Evolutionary conservation across 495 filamentous ascomycete species (phyloP).

Genomic region (Aspergillus diversus): DNA sequence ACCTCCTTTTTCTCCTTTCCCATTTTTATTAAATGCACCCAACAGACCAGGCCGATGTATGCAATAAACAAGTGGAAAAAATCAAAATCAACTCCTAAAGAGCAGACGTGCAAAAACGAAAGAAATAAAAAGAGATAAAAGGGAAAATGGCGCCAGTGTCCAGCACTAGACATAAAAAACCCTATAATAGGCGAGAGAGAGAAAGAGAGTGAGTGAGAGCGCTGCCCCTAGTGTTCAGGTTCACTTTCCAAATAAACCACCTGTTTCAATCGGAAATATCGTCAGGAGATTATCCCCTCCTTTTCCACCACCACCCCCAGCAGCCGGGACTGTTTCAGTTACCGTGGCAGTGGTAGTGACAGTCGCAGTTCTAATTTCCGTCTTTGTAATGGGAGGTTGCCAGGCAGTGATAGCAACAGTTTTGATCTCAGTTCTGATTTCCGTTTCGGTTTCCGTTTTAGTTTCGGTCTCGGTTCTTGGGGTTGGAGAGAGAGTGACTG

Average conservation of each 20-base stretch:
- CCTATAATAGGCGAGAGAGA: too few species aligned
- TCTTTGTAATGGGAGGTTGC: slow-evolving; percentile 4
- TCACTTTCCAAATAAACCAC: not conserved
- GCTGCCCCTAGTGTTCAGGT: too few species aligned
- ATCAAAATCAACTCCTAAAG: not conserved
- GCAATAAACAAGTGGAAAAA: not conserved
- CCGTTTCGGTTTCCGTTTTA: not conserved
- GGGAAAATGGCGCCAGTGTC: slow-evolving; percentile 4
- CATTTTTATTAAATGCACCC: too few species aligned
- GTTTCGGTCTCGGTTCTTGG: slow-evolving; percentile 3
- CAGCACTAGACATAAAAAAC: slow-evolving; percentile 1
- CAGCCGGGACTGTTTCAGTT: not conserved
- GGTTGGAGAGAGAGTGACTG: slow-evolving; percentile 1
- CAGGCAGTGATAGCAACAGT: not conserved
- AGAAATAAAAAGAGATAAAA: slow-evolving; percentile 3
- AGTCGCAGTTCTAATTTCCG: slow-evolving; percentile 24
- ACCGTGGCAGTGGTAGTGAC: slow-evolving; percentile 11
- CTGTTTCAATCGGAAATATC: not conserved
- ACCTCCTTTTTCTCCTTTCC: too few species aligned
- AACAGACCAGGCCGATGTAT: not conserved
- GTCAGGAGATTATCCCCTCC: not conserved
- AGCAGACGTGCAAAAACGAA: not conserved
- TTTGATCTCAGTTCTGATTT: not conserved
- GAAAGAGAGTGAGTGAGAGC: too few species aligned
- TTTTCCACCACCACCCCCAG: not conserved